Percentiles rank a stretch among this genome's conserved stretches.
phyloP scores from a whole-genome alignment of 345 rosid species.

The Rhodamnia rubescens region DNA sequence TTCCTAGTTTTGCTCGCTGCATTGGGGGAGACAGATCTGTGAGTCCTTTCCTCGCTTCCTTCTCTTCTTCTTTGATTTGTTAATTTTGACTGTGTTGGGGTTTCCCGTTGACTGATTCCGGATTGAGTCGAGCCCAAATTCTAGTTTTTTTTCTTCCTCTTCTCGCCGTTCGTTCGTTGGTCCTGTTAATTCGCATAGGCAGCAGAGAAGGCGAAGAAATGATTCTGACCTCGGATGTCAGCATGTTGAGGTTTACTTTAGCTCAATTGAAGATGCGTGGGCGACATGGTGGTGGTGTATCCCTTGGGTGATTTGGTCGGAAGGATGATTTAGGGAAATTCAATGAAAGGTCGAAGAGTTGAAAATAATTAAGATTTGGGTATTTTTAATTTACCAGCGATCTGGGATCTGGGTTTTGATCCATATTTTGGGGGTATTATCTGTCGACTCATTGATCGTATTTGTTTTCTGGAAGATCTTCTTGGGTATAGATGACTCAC shows the following conservation, averaged over 20 bases:
- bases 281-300: neutral
- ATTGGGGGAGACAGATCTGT: neutral
- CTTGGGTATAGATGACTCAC: neutral
- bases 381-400: neutral
- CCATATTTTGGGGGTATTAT: neutral
- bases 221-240: neutral
- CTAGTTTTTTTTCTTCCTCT: neutral
- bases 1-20: neutral
- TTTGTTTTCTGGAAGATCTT: neutral
- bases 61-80: neutral
- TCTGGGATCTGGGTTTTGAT: neutral
- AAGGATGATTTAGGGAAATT: neutral
- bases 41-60: neutral
- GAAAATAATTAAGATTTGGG: neutral
- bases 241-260: neutral
- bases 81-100: neutral
- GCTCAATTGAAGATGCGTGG: neutral
- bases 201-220: neutral
- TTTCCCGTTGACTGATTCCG: neutral
- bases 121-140: neutral
- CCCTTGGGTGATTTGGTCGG: neutral
- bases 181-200: neutral
- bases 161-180: neutral
- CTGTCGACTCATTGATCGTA: neutral
- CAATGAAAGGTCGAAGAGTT: neutral